A percentile compares a stretch with the other conserved stretches of the same genome.
Conservation (phyloP, 2,329 filamentous ascomycete species). For the Scorias spongiosa region DNA sequence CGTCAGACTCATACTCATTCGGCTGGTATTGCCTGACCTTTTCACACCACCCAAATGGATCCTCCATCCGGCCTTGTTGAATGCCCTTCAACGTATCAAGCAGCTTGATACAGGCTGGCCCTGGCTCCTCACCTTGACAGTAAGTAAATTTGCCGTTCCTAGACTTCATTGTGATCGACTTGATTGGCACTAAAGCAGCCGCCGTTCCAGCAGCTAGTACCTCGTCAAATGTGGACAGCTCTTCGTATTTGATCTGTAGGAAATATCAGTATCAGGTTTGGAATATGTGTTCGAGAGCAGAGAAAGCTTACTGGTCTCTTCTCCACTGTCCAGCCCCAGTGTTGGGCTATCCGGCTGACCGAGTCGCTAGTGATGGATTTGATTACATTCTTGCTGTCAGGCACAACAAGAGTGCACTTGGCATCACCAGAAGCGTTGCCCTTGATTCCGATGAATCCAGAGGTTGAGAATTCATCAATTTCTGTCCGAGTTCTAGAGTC, state of each 20-base stretch:
- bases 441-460: conserved; percentile 73
- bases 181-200: conserved; percentile 79
- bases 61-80: conserved; percentile 64
- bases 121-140: conserved; percentile 45
- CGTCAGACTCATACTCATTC: conserved; percentile 14
- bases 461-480: conserved; percentile 92
- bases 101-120: conserved; percentile 57
- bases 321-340: conserved; percentile 76
- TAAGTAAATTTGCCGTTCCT: conserved; percentile 42
- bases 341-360: conserved; percentile 57
- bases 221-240: conserved; percentile 52
- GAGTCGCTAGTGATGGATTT: conserved; percentile 73
- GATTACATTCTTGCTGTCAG: conserved; percentile 76
- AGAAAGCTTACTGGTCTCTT: conserved; percentile 43
- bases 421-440: conserved; percentile 34
- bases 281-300: not conserved
- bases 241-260: conserved; percentile 47
- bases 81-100: conserved; percentile 68
- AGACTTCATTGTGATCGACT: conserved; percentile 64
- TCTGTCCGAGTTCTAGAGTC: conserved; percentile 73
- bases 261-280: not conserved
- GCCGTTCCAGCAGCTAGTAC: conserved; percentile 88
- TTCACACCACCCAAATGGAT: conserved; percentile 59
- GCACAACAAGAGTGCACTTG: conserved; percentile 59
- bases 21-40: conserved; percentile 25